These are phyloP conservation scores for Cryphonectria naterciae DNA, from an alignment of 2,329 filamentous ascomycete genomes.

Conservation along the genomic window DNA sequence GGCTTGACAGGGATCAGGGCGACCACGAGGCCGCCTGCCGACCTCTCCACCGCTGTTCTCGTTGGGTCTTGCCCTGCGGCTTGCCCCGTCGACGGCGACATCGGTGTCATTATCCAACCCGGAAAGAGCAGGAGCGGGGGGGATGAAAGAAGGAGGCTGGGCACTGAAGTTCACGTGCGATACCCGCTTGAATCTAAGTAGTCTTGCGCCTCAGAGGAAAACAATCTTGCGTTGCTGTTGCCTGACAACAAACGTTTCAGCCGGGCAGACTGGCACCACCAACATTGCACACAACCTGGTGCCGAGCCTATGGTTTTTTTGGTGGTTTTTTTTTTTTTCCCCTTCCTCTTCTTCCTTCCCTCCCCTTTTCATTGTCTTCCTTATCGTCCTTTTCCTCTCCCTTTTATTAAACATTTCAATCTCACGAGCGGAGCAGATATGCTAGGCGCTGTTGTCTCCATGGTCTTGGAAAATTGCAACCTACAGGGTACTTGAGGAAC, in stretches of 20 bases:
- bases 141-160: background rate
- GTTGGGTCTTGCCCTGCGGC: background rate
- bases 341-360: background rate
- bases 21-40: conserved; percentile 8
- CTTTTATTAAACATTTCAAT: background rate
- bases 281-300: background rate
- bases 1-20: conserved; percentile 13
- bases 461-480: background rate
- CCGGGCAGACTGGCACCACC: background rate
- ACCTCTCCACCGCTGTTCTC: conserved; percentile 20
- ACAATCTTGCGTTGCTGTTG: background rate
- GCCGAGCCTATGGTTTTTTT: background rate
- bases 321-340: background rate
- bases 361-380: background rate
- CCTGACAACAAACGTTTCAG: background rate
- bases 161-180: background rate
- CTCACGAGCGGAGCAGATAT: background rate
- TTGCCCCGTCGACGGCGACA: conserved; percentile 20
- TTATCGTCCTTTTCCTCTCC: background rate
- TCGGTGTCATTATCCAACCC: background rate
- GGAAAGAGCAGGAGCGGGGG: background rate
- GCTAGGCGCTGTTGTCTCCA: background rate
- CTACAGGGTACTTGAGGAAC: background rate
- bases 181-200: background rate
- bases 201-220: background rate